Conservation (phyloP, 2,329 filamentous ascomycete species). For the Arthrobotrys entomopaga region DNA sequence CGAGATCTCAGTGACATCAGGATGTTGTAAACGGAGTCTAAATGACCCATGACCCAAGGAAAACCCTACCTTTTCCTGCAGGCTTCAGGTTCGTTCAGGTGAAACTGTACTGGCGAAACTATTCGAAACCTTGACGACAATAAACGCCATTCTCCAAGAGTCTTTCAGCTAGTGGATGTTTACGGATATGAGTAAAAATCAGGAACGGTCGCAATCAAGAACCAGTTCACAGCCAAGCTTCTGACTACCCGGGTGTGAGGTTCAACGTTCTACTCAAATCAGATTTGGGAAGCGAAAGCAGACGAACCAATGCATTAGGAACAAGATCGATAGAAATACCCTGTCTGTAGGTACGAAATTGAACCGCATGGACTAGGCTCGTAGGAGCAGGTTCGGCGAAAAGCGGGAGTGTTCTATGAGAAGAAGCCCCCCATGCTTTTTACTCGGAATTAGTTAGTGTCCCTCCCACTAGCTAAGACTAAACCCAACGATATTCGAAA, state of each 20-base stretch:
- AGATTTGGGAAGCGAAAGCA: slow-evolving; percentile 35
- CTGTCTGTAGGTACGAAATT: slow-evolving; percentile 21
- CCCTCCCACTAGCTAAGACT: slow-evolving; percentile 14
- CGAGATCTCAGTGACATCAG: slow-evolving; percentile 25
- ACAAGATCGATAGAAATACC: slow-evolving; percentile 21
- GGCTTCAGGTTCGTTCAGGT: background rate
- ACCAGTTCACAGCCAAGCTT: slow-evolving; percentile 30
- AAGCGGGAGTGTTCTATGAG: slow-evolving; percentile 32
- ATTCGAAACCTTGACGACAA: slow-evolving; percentile 5
- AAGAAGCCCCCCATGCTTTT: slow-evolving; percentile 39
- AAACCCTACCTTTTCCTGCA: background rate
- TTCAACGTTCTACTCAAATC: slow-evolving; percentile 1
- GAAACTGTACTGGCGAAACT: background rate
- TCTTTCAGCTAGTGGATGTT: background rate
- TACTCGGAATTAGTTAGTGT: slow-evolving; percentile 13
- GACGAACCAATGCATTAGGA: slow-evolving; percentile 37
- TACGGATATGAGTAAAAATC: too few species aligned
- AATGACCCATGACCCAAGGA: slow-evolving; percentile 14
- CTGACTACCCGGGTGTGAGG: slow-evolving; percentile 20
- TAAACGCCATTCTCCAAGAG: slow-evolving; percentile 1
- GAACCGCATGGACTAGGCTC: slow-evolving; percentile 27
- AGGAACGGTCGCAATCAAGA: slow-evolving; percentile 1
- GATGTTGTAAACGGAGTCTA: slow-evolving; percentile 26
- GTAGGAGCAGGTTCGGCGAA: slow-evolving; percentile 54
- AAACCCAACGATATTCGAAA: slow-evolving; percentile 19